Evolutionary conservation across 148 eudicot genomes (phyloP).

Genomic region (Chenopodium berlandieri): DNA sequence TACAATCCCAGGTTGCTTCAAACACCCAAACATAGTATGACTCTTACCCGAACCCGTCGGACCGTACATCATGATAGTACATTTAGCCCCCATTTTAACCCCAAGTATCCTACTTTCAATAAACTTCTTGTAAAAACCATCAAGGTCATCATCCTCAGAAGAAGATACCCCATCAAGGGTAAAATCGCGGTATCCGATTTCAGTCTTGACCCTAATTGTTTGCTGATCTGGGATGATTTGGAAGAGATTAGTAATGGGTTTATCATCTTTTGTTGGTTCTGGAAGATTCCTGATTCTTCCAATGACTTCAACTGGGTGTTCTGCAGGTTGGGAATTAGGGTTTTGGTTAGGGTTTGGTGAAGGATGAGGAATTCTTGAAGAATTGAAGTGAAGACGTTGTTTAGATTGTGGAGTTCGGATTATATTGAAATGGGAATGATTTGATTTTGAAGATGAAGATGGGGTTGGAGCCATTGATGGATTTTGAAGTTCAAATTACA

Average conservation of each 20-base stretch:
- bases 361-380: constrained; percentile 38
- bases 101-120: constrained; percentile 67
- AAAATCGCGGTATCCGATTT: constrained; percentile 81
- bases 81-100: constrained; percentile 82
- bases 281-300: constrained; percentile 75
- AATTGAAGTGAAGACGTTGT: constrained; percentile 53
- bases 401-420: constrained; percentile 68
- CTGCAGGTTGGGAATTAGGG: constrained; percentile 34
- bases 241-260: constrained; percentile 31
- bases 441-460: constrained; percentile 42
- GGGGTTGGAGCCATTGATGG: constrained; percentile 55
- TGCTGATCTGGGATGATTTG: constrained; percentile 44
- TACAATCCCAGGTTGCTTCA: constrained; percentile 84
- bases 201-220: constrained; percentile 62
- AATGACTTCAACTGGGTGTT: constrained; percentile 91
- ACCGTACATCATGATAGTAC: constrained; percentile 96
- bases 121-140: constrained; percentile 70
- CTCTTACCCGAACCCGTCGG: constrained; percentile 99
- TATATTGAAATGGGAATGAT: constrained; percentile 38
- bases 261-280: constrained; percentile 36
- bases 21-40: constrained; percentile 86
- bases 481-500: not conserved
- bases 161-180: constrained; percentile 79
- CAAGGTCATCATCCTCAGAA: constrained; percentile 80
- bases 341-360: constrained; percentile 56